A percentile compares a stretch with the other conserved stretches of the same genome.
Evolutionary conservation across 208 protist species (phyloP).

Genomic region (Spongospora subterranea): DNA sequence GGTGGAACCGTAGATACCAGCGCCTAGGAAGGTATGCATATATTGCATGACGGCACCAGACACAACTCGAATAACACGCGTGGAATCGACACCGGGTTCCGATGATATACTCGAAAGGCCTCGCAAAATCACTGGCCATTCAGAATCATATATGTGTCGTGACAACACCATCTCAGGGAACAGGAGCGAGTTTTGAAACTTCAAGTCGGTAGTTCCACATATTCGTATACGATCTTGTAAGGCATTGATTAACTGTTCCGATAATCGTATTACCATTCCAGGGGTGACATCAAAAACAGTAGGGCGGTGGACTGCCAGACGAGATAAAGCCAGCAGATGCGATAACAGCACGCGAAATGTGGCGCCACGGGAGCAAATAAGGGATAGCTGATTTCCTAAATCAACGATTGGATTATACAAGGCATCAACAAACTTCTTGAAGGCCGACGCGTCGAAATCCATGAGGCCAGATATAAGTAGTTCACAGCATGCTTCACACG

Average conservation of each 20-base stretch:
- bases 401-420: background rate
- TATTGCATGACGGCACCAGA: background rate
- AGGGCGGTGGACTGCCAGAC: background rate
- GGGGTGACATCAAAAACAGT: background rate
- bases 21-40: background rate
- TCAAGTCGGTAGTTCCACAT: background rate
- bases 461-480: background rate
- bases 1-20: background rate
- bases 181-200: background rate
- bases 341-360: background rate
- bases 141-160: background rate
- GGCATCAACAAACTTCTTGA: background rate
- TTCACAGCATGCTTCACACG: background rate
- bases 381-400: background rate
- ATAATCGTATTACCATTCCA: background rate
- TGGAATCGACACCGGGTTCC: no score
- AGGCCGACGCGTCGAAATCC: background rate
- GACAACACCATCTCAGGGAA: background rate
- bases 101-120: background rate
- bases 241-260: background rate
- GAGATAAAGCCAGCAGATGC: background rate
- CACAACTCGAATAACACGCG: background rate
- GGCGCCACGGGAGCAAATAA: background rate
- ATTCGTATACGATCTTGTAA: slow-evolving; percentile 20
- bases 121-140: background rate